Evolutionary conservation across 2,329 filamentous ascomycete genomes (phyloP), one percentile per base, ranked within the genome.

Genomic region (Aspergillus tubingensis): DNA sequence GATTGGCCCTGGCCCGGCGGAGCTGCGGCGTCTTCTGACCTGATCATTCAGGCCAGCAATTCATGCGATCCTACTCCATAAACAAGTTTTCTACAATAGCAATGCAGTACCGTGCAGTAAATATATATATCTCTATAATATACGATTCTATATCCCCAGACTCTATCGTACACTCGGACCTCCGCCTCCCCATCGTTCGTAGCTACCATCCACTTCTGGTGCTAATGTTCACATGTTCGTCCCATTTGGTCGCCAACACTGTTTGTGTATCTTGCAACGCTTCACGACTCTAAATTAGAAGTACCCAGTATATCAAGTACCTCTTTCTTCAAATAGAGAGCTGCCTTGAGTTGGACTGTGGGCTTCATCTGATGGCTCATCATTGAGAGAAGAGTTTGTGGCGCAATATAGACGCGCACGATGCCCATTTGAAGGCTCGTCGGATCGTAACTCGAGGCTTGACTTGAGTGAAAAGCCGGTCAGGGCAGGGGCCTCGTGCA

Each of bases 1-100:
- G 65, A 68, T 71, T 69, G 69, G 69, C 43, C 57, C 59, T 54
- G 30, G 30, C 17, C 32, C 49, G 36, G 17, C 48, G 19, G 41
- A 47, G 48, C 47, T 27, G 36, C 41, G 30, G 23, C 52, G 57
- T 47, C 50, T 47, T 47, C 39, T 59, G 57, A 59, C 52, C 52
- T 30, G 53, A 55, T 55, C 53, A 55, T 25, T 36, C 30, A 43
- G 52, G 41, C 30, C 32, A 30, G 21, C 52, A 27, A 13, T 44
- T n/a, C 41, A 44, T 23, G 19, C n/a, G 19, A 44, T 11, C 17
- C 41, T 5, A 44, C 15, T 17, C 10, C 17, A 27, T 27, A 21
- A 21, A 10, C 21, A 21, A 10, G n/a, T 21, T 23, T 13, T 23
- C 17, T 13, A 13, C 19, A 10, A 44, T 15, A 21, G 41, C 17